Percentiles rank a stretch among this genome's conserved stretches.
Evolutionary conservation across 208 protist species (phyloP).

Genomic region (Leishmania braziliensis): DNA sequence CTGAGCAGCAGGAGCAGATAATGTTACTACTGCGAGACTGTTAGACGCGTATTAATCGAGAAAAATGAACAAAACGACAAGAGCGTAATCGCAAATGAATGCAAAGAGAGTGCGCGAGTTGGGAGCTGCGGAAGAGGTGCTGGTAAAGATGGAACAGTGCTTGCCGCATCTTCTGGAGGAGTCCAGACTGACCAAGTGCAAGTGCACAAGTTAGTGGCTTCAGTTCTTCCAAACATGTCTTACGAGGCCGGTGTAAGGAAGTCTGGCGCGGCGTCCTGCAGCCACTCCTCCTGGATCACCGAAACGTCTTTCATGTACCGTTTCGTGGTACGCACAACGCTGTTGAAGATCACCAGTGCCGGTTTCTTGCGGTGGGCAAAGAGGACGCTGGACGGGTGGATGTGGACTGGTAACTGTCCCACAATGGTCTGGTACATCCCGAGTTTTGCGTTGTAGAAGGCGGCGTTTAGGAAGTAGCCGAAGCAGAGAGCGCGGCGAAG

Average conservation of each 20-base stretch:
- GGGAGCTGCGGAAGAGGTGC: background rate
- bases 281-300: conserved; percentile 89
- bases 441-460: conserved; percentile 89
- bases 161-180: background rate
- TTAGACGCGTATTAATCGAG: conserved; percentile 1
- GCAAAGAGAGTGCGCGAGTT: no score
- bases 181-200: background rate
- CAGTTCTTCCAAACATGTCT: background rate
- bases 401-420: conserved; percentile 76
- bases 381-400: conserved; percentile 89
- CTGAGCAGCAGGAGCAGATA: background rate
- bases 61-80: background rate
- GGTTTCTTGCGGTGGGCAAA: conserved; percentile 85
- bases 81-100: background rate
- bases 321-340: conserved; percentile 87
- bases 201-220: background rate
- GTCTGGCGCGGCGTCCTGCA: conserved; percentile 71
- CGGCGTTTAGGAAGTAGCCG: conserved; percentile 87
- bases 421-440: conserved; percentile 84
- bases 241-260: conserved; percentile 60
- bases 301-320: conserved; percentile 92
- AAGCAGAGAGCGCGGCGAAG: conserved; percentile 84
- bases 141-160: background rate
- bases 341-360: conserved; percentile 87
- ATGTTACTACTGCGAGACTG: background rate